These are phyloP conservation scores for Phycomyces blakesleeanus DNA, from an alignment of 192 early-diverging fungal genomes.

Conservation along the genomic window DNA sequence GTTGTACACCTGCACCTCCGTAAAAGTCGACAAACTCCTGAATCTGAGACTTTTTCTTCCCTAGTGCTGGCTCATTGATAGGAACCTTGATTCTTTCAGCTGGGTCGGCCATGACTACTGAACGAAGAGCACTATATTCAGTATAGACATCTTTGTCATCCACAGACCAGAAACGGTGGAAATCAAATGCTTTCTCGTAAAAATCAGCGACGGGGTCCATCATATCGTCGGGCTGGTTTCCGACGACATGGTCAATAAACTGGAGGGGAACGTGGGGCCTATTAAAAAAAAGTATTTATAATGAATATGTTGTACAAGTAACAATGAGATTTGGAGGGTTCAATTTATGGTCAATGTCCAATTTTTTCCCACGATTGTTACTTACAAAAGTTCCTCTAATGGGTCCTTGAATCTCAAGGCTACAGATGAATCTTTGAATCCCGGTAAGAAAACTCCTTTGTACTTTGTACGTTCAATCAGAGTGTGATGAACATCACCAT, in stretches of 20 bases:
- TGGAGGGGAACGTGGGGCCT: conserved; percentile 55
- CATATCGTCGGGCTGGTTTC: conserved; percentile 90
- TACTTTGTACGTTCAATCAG: conserved; percentile 83
- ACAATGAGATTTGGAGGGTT: no score
- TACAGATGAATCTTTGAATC: conserved; percentile 45
- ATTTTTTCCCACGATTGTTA: conserved; percentile 2
- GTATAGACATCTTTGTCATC: conserved; percentile 96
- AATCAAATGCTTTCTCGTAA: conserved; percentile 90
- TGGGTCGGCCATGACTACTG: conserved; percentile 93
- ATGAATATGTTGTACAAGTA: background rate
- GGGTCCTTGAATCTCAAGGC: conserved; percentile 43
- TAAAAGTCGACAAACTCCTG: conserved; percentile 89
- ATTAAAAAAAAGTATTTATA: conserved; percentile 1
- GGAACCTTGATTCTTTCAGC: conserved; percentile 93
- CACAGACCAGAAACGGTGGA: conserved; percentile 98
- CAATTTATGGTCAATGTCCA: background rate
- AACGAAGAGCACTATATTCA: conserved; percentile 90
- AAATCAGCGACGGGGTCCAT: conserved; percentile 82
- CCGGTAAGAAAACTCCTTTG: conserved; percentile 85
- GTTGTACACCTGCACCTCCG: conserved; percentile 80
- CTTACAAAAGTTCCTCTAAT: conserved; percentile 55
- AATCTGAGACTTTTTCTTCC: conserved; percentile 94
- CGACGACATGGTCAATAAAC: conserved; percentile 92
- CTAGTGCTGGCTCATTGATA: conserved; percentile 94
- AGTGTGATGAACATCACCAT: conserved; percentile 96